These are phyloP conservation scores for Kodamaea hsintzibuensis DNA, from an alignment of 805 yeast species.

Conservation along the genomic window DNA sequence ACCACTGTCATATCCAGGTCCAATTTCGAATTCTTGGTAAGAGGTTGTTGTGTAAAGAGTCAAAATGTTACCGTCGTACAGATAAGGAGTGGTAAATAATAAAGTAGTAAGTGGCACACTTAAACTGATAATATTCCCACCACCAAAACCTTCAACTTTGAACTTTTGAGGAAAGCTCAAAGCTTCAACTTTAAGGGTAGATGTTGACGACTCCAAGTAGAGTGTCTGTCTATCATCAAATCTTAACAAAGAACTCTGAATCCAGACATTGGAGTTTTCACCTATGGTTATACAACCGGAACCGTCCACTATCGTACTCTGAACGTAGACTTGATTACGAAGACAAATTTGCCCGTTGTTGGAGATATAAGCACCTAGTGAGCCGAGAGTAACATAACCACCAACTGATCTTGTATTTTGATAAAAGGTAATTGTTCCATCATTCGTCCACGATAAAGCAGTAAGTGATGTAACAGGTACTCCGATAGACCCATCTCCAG, in stretches of 20 bases:
- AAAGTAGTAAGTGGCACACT: background rate
- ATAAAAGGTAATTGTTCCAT: slow-evolving; percentile 21
- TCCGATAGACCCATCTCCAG: slow-evolving; percentile 12
- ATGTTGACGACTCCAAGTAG: slow-evolving; percentile 6
- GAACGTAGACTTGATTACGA: slow-evolving; percentile 19
- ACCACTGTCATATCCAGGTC: slow-evolving; percentile 9
- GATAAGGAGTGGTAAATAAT: slow-evolving; percentile 2
- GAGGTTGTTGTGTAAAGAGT: slow-evolving; percentile 12
- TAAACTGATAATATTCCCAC: slow-evolving; percentile 25
- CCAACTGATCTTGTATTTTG: slow-evolving; percentile 17
- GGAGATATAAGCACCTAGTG: slow-evolving; percentile 1
- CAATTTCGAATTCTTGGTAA: slow-evolving; percentile 11
- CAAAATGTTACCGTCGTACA: slow-evolving; percentile 19
- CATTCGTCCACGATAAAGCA: slow-evolving; percentile 13
- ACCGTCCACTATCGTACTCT: slow-evolving; percentile 23
- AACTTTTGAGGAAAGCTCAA: slow-evolving; percentile 17
- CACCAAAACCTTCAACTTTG: slow-evolving; percentile 29
- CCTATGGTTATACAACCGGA: slow-evolving; percentile 28
- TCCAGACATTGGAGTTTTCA: slow-evolving; percentile 11
- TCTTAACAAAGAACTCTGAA: slow-evolving; percentile 8
- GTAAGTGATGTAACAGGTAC: slow-evolving; percentile 12
- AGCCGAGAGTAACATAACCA: slow-evolving; percentile 4
- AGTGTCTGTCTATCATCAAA: slow-evolving; percentile 13
- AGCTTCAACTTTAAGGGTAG: slow-evolving; percentile 16
- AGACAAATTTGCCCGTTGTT: slow-evolving; percentile 24